phyloP scores from a whole-genome alignment of 306 rosid genomes.

The Pterocarpus santalinus region DNA sequence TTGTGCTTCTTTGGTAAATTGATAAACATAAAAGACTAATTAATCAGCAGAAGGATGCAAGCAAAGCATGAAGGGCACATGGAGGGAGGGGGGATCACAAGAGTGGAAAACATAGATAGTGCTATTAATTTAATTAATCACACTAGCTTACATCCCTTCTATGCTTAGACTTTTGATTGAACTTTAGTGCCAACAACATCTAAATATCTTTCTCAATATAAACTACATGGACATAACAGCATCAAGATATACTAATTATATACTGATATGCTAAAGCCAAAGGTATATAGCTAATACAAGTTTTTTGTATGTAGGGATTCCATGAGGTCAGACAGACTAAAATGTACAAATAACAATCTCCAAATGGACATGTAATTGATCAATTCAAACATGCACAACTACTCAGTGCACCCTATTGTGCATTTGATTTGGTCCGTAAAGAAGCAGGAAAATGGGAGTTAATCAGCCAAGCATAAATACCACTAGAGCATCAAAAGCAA shows the following conservation, averaged over 20 bases:
- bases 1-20: no score
- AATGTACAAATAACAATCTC: neutral
- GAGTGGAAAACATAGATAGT: no score
- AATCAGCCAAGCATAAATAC: neutral
- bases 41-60: slow-evolving; percentile 18
- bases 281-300: neutral
- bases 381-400: slow-evolving; percentile 5
- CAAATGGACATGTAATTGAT: neutral
- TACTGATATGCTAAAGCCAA: no score
- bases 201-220: no score
- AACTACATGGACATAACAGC: no score
- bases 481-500: slow-evolving; percentile 15
- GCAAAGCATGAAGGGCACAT: neutral
- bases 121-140: no score
- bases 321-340: neutral
- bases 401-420: neutral
- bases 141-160: no score
- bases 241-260: no score
- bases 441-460: neutral
- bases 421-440: neutral
- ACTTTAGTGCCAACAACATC: no score
- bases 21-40: neutral
- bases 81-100: no score
- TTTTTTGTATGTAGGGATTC: neutral
- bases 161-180: no score